Percentiles rank a stretch among this genome's conserved stretches.
phyloP scores from a whole-genome alignment of 805 yeast genomes.

The Ogataea naganishii region DNA sequence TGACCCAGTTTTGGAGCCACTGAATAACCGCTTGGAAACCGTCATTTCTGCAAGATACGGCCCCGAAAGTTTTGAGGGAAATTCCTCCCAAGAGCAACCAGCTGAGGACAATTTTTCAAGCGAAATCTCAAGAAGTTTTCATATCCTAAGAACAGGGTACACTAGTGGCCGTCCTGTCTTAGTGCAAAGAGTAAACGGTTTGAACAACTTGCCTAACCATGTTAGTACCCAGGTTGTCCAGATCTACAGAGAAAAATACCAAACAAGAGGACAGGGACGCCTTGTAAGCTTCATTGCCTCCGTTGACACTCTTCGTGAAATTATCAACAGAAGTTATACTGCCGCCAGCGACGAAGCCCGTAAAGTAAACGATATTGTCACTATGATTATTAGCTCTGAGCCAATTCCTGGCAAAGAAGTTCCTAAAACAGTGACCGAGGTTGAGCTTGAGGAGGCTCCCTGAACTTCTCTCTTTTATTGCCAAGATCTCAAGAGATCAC shows the following conservation, averaged over 20 bases:
- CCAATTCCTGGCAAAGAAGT: no score
- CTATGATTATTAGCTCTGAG: no score
- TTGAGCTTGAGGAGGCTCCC: no score
- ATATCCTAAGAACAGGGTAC: slow-evolving; percentile 31
- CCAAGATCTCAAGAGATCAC: no score
- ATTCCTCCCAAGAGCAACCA: slow-evolving; percentile 36
- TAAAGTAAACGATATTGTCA: no score
- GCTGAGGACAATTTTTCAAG: slow-evolving; percentile 39
- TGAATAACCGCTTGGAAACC: slow-evolving; percentile 45
- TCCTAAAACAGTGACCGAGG: no score
- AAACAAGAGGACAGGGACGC: slow-evolving; percentile 28
- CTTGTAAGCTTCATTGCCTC: slow-evolving; percentile 23
- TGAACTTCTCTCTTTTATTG: no score
- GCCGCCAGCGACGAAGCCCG: no score
- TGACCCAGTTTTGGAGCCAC: slow-evolving; percentile 55
- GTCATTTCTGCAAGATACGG: slow-evolving; percentile 22
- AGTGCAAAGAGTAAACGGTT: slow-evolving; percentile 14
- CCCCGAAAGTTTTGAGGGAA: slow-evolving; percentile 11
- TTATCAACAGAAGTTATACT: no score
- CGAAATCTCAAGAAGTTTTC: slow-evolving; percentile 47
- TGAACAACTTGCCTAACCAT: slow-evolving; percentile 26
- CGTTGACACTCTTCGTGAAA: slow-evolving; percentile 20
- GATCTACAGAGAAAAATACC: slow-evolving; percentile 30
- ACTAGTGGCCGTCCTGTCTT: slow-evolving; percentile 28
- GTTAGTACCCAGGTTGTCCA: slow-evolving; percentile 26